Evolutionary conservation across 768 basidiomycete species (phyloP), one percentile per base, ranked within the genome.

Genomic region (Calocybe gangraenosa): DNA sequence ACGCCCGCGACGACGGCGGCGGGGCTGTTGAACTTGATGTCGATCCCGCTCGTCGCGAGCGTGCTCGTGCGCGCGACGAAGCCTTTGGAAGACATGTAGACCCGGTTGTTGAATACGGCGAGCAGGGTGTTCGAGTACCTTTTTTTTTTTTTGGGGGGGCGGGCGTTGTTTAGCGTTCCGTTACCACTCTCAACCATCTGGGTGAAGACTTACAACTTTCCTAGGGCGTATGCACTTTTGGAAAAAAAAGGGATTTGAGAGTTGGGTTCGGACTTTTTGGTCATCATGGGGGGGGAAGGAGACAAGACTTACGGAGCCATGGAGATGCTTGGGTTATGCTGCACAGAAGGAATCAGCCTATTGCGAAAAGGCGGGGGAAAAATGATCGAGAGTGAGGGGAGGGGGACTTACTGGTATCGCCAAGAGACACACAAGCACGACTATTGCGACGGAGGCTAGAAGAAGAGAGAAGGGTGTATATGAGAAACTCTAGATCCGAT

Each of bases 81-180:
- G 11, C 46, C 46, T 22, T 36, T 47, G 14, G 46, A 40, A 1
- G 46, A 40, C 50, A 51, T 47, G 35, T 47, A 51, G 1, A 51
- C 39, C 15, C 50, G 50, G 20, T 51, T 51, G 40, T 51, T 51
- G 39, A 51, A 51, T 14, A 51, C 42, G 3, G 50, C 46, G 18
- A 51, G 21, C 6, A 51, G 50, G 18, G 50, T 47, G 36, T 51
- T 51, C 3, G 50, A 51, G 35, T 51, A 51, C 17, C 50, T 51
- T n/a, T n/a, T n/a, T n/a, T 20, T 13, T 13, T 7, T n/a, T n/a
- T n/a, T n/a, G n/a, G n/a, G n/a, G n/a, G n/a, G n/a, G n/a, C n/a
- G n/a, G n/a, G n/a, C n/a, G n/a, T n/a, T n/a, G n/a, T n/a, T n/a
- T n/a, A n/a, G n/a, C n/a, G n/a, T n/a, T n/a, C n/a, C n/a, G n/a